phyloP scores from a whole-genome alignment of 2,329 filamentous ascomycete species.

The Aureobasidium namibiae region DNA sequence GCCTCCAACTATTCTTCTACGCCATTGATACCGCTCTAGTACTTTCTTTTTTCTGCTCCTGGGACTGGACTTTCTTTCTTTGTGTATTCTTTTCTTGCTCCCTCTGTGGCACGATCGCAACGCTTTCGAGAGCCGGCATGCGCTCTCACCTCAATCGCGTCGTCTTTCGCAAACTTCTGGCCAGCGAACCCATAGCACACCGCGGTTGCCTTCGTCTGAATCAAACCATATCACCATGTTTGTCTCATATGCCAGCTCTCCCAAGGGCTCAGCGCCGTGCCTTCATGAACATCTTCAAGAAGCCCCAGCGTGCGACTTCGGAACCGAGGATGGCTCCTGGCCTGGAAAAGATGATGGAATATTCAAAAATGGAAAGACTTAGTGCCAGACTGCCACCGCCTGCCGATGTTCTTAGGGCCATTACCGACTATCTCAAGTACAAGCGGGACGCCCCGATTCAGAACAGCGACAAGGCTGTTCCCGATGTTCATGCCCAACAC shows the following conservation, averaged over 20 bases:
- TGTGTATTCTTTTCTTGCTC: not conserved
- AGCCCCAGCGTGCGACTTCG: slow-evolving; percentile 49
- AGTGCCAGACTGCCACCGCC: slow-evolving; percentile 56
- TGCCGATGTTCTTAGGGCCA: slow-evolving; percentile 57
- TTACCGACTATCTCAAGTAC: slow-evolving; percentile 50
- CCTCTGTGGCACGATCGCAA: not conserved
- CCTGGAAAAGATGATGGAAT: slow-evolving; percentile 61
- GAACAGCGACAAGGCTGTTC: slow-evolving; percentile 38
- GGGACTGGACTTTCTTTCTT: not conserved
- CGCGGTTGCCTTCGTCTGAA: slow-evolving; percentile 34
- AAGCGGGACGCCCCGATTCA: slow-evolving; percentile 30
- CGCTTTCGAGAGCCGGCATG: slow-evolving; percentile 33
- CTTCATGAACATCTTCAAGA: slow-evolving; percentile 56
- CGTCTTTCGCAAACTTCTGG: slow-evolving; percentile 50
- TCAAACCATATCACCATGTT: slow-evolving; percentile 20
- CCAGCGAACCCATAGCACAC: slow-evolving; percentile 40
- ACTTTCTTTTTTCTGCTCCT: not conserved
- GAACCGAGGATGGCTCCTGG: slow-evolving; percentile 60
- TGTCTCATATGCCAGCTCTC: not conserved
- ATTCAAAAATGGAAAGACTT: slow-evolving; percentile 55
- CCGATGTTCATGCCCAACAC: slow-evolving; percentile 59
- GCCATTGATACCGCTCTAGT: not conserved
- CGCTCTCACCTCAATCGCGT: slow-evolving; percentile 52
- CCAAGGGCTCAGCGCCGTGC: slow-evolving; percentile 38
- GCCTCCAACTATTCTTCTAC: not conserved